Base-by-base conservation (phyloP, 2,329 filamentous ascomycete genomes). In the Helicocarpus griseus region DNA sequence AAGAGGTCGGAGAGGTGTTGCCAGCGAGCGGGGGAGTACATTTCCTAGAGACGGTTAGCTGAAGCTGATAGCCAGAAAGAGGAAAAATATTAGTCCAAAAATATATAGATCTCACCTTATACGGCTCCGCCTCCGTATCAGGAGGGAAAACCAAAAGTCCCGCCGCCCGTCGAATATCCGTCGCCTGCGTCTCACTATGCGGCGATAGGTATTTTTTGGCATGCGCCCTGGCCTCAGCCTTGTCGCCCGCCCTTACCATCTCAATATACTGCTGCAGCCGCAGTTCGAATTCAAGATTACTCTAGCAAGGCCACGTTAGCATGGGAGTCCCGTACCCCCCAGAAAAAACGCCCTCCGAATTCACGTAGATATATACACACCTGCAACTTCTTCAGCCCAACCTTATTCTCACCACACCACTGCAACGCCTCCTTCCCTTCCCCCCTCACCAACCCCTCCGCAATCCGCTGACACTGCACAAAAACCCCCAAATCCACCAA, bases 261-360 rank as follows among this genome's bases (percentile, higher is more conserved):
- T 97, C 93, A 60, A 97, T 90, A 66, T 90, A 97, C 66, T 97
- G 90, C 68, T 98, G 93, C 61, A 94, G 78, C 11, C 93, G 84
- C 40, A 98, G 79, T 76, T 95, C 88, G 63, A 95, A 95, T 68
- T 98, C 93, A 14, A 98, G 78, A 58, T 86, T 87, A 62, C 85
- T 89, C 77, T 89, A 47, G 11, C 49, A 36, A 35, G 22, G 13
- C 5, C 24, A 14, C 24, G 38, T 19, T 21, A 40, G 33, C 8
- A 31, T 13, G n/a, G n/a, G n/a, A n/a, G n/a, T n/a, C n/a, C n/a
- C n/a, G n/a, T n/a, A n/a, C n/a, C n/a, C n/a, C n/a, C n/a, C n/a
- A n/a, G n/a, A n/a, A n/a, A n/a, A n/a, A n/a, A n/a, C n/a, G n/a
- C n/a, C n/a, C n/a, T n/a, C n/a, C n/a, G n/a, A n/a, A n/a, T n/a